Base-by-base conservation (phyloP, 306 rosid genomes). In the Psophocarpus tetragonolobus region DNA sequence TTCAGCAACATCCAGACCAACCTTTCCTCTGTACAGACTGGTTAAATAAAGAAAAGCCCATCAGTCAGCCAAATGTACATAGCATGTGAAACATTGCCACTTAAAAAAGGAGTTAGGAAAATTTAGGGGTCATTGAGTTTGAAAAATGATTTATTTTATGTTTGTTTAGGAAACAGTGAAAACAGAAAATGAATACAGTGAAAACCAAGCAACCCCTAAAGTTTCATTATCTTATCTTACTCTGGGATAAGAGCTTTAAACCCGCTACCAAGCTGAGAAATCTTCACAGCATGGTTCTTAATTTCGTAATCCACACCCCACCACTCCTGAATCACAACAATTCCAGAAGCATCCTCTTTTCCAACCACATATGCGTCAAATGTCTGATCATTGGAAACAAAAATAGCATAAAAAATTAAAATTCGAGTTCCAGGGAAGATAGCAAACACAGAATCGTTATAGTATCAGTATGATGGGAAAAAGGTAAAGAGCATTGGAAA, bases 171-270 rank as follows among this genome's bases (percentile, higher is more conserved):
- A 53, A 20, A 53, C 23, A 4, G 15, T 23, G 61, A 53, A 51
- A 9, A 21, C 29, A 53, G 6, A 23, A 10, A 54, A 20, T 2
- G 3, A 50, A 50, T 17, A 50, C 10, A 50, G 13, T n/a, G n/a
- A n/a, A 54, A 54, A 23, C 14, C 15, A 54, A 54, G 23, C 62
- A 23, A 23, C 8, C 32, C 32, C 29, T 23, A 54, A 18, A 74
- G 11, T 15, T 0, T 1, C 9, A 4, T 39, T 65, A 47, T 68
- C 82, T 62, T 93, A 93, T 63, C 82, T 70, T 93, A 93, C 98
- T 93, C 96, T n/a, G 98, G 98, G 66, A 93, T 91, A 73, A 93
- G 98, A 62, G 93, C 98, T 81, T 90, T 93, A 71, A 91, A 91
- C 48, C 98, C 96, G 80, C 86, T 44, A 42, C 87, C 90, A 44